Conservation (phyloP, 1,284 basidiomycete species). For the Cryptococcus wingfieldii region DNA sequence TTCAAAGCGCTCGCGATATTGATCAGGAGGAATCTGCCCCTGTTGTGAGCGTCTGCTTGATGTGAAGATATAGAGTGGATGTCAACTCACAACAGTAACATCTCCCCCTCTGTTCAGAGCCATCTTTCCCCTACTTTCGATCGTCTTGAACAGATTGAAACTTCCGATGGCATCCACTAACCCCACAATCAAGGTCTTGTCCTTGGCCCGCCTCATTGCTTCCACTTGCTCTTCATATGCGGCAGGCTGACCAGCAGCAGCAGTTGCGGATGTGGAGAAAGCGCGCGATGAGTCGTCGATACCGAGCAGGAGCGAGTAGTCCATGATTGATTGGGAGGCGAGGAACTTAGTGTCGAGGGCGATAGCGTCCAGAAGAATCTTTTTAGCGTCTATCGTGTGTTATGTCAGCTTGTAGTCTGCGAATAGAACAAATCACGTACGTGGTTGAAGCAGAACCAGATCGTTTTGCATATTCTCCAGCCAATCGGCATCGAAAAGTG, state of each 20-base stretch:
- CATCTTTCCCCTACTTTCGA: slow-evolving; percentile 34
- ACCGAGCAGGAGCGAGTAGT: slow-evolving; percentile 62
- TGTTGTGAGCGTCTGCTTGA: neutral
- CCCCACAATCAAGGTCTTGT: slow-evolving; percentile 60
- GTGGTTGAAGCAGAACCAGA: slow-evolving; percentile 61
- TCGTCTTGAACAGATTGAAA: slow-evolving; percentile 36
- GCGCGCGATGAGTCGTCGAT: slow-evolving; percentile 50
- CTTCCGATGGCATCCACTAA: slow-evolving; percentile 71
- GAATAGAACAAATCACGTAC: slow-evolving; percentile 11
- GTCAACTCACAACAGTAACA: slow-evolving; percentile 31
- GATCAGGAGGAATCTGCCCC: slow-evolving; percentile 35
- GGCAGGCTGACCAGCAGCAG: too few relatives aligned
- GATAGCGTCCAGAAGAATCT: slow-evolving; percentile 63
- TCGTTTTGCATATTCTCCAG: slow-evolving; percentile 67
- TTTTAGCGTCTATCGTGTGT: slow-evolving; percentile 55
- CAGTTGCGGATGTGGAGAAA: neutral
- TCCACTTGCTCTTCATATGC: slow-evolving; percentile 55
- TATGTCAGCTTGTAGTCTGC: too few relatives aligned
- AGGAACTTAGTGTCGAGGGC: slow-evolving; percentile 66
- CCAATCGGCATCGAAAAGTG: slow-evolving; percentile 74
- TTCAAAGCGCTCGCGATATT: slow-evolving; percentile 37
- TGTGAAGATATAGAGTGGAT: neutral
- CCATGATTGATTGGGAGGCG: slow-evolving; percentile 71
- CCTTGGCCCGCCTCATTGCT: neutral
- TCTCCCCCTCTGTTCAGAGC: slow-evolving; percentile 34